phyloP scores from a whole-genome alignment of 192 early-diverging fungal genomes.

The Backusella westeae region DNA sequence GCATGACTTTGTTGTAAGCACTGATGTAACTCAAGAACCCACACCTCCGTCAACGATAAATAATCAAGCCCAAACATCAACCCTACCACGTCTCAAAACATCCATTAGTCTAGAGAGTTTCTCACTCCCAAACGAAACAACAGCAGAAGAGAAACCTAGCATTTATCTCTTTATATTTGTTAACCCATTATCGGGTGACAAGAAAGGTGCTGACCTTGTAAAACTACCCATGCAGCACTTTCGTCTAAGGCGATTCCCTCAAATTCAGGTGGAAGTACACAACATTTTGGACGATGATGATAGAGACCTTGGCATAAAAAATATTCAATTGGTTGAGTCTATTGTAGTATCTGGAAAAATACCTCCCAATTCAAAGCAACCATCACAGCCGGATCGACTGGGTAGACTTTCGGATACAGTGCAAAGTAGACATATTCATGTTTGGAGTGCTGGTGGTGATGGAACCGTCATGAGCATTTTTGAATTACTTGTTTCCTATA shows the following conservation, averaged over 20 bases:
- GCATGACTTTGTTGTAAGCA: not conserved
- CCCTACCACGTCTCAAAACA: not conserved
- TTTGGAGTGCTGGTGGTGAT: constrained; percentile 78
- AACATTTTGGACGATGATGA: constrained; percentile 61
- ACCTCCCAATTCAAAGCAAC: constrained; percentile 1
- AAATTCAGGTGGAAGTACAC: constrained; percentile 73
- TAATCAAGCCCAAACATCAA: not conserved
- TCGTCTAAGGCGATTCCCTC: constrained; percentile 58
- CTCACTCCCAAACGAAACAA: not conserved
- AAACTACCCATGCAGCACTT: constrained; percentile 64
- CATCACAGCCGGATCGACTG: not conserved
- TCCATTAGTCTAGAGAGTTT: constrained; percentile 18
- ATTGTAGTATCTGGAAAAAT: constrained; percentile 14
- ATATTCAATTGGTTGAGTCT: constrained; percentile 37
- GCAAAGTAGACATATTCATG: constrained; percentile 53
- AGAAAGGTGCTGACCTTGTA: constrained; percentile 59
- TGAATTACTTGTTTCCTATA: constrained; percentile 57
- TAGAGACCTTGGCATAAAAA: constrained; percentile 50
- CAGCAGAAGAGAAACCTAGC: constrained; percentile 37
- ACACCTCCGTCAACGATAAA: not conserved
- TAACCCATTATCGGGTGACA: constrained; percentile 71
- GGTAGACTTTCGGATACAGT: constrained; percentile 43
- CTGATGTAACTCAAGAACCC: not conserved
- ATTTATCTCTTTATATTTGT: constrained; percentile 73
- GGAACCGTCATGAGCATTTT: constrained; percentile 73